Base-by-base conservation (phyloP, 371 early-diverging fungal species). In the Mucor circinelloides region DNA sequence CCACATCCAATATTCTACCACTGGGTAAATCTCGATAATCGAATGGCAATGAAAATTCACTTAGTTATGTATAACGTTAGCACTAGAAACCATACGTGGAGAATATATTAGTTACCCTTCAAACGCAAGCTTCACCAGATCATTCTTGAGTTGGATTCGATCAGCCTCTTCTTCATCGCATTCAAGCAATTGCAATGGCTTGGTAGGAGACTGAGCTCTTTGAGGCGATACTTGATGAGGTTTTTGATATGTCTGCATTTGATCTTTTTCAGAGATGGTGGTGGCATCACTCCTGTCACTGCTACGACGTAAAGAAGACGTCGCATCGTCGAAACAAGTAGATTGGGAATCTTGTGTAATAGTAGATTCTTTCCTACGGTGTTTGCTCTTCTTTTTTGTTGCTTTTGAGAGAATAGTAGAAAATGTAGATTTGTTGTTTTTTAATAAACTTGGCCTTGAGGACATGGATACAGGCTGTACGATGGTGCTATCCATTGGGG, bases 101-200 rank as follows among this genome's bases (percentile, higher is more conserved):
- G 32, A 30, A 30, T 30, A 3, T 6, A 30, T 34, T 42, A 60
- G 60, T 32, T 76, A 76, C 77, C 74, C 79, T 64, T 75, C 73
- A 69, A 78, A 78, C 2, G 79, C 79, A 6, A 78, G 54, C 50
- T 78, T 78, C 2, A 78, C 69, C 0, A 78, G 55, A 54, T 78
- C 79, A 42, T 75, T 77, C 36, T 77, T 73, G 25, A 74, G 44
- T 36, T 77, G 74, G 27, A 77, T 68, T 15, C 77, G 74, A 48
- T 77, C 77, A 10, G 68, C 72, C 60, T 77, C 77, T n/a, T 71
- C 74, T 40, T 77, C 77, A 31, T 76, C 76, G 8, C 62, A 64
- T 56, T 58, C 58, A 10, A 75, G 28, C n/a, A 72, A 30, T 31
- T 69, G 67, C 4, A 23, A 25, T 23, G 50, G 50, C 23, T 31